These are phyloP conservation scores for Aspergillus neoniger DNA, from an alignment of 2,329 filamentous ascomycete species.

Conservation along the genomic window DNA sequence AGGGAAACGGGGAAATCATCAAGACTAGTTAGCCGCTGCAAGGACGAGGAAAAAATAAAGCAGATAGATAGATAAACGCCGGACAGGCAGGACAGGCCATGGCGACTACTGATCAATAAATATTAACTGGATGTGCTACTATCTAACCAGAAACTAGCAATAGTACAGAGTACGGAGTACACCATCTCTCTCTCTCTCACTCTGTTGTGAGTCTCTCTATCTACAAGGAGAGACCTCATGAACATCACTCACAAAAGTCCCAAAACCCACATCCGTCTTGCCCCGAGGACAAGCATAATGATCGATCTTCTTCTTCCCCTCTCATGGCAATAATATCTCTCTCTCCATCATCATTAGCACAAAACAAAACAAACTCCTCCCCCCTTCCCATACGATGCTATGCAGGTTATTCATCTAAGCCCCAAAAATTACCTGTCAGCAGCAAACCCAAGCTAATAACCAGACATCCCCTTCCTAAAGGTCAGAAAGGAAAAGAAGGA, in stretches of 20 bases:
- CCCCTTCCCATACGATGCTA: not conserved
- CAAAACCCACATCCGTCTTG: not conserved
- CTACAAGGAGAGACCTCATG: too few relatives aligned
- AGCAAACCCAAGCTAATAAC: not conserved
- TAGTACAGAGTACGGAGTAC: too few relatives aligned
- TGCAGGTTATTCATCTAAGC: not conserved
- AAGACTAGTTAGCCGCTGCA: not conserved
- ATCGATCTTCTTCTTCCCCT: not conserved
- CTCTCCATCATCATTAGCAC: not conserved
- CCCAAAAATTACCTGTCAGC: not conserved
- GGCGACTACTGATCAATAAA: not conserved
- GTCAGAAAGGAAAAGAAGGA: not conserved
- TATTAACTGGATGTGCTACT: not conserved
- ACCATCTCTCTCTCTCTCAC: too few relatives aligned
- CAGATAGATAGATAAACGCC: not conserved
- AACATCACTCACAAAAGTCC: not conserved
- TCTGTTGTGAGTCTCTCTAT: too few relatives aligned
- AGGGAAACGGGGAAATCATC: not conserved
- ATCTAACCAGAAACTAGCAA: not conserved
- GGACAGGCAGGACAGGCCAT: not conserved
- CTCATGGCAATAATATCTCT: not conserved
- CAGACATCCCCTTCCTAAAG: not conserved
- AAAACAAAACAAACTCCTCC: not conserved
- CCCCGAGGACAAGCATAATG: not conserved
- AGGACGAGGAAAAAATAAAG: not conserved